phyloP scores from a whole-genome alignment of 257 asterid genomes.

The Coffea canephora region DNA sequence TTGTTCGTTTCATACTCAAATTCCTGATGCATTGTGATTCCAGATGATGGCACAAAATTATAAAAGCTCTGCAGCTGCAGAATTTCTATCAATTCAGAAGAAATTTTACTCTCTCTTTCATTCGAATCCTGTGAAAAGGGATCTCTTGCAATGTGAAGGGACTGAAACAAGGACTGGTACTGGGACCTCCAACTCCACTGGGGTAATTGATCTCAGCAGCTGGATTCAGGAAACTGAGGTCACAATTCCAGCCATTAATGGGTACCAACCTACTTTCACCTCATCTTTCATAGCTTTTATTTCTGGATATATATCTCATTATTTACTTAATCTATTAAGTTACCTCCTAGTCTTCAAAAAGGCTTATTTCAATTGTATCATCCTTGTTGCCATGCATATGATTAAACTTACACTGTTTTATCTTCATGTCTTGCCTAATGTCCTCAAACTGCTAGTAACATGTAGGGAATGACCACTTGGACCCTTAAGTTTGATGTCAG shows the following conservation, averaged over 20 bases:
- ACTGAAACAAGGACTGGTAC: conserved; percentile 1
- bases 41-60: conserved; percentile 47
- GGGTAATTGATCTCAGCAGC: conserved; percentile 64
- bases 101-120: conserved; percentile 48
- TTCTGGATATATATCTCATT: neutral
- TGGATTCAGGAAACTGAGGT: conserved; percentile 64
- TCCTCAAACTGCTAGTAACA: neutral
- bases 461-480: neutral
- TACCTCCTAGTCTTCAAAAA: neutral
- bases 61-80: conserved; percentile 35
- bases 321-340: neutral
- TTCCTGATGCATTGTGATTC: conserved; percentile 17
- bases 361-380: neutral
- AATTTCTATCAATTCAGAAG: conserved; percentile 64
- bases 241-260: conserved; percentile 79
- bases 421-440: neutral
- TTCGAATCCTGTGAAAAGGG: conserved; percentile 26
- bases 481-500: neutral
- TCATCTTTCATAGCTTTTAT: neutral
- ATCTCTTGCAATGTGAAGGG: conserved; percentile 32
- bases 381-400: neutral
- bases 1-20: neutral
- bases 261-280: conserved; percentile 43
- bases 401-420: neutral
- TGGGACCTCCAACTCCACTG: conserved; percentile 37